A percentile compares a stretch with the other conserved stretches of the same genome.
Conservation (phyloP, 192 early-diverging fungal genomes). For the Dispira simplex region DNA sequence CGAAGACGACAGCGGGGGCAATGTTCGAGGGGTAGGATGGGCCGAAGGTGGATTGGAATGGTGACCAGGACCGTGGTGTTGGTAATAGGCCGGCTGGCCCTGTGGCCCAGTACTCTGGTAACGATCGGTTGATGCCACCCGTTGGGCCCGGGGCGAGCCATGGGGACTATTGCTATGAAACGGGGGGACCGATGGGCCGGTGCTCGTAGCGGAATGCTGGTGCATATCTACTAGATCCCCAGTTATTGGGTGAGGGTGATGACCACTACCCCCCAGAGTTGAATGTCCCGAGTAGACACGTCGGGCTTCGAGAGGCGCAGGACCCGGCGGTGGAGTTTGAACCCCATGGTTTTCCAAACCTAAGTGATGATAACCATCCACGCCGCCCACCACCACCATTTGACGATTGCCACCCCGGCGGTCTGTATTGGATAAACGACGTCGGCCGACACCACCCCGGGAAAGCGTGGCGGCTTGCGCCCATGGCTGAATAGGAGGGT, state of each 20-base stretch:
- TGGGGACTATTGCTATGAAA: background rate
- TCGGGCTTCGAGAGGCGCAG: background rate
- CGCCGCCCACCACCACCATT: background rate
- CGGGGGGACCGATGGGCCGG: background rate
- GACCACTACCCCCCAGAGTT: background rate
- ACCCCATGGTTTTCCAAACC: background rate
- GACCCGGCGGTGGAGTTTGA: background rate
- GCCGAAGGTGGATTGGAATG: background rate
- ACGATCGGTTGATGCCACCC: background rate
- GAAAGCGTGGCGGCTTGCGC: background rate
- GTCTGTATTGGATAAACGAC: background rate
- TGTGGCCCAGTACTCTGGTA: no score
- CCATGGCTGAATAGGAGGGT: background rate
- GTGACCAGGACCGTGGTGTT: background rate
- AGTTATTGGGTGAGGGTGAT: background rate
- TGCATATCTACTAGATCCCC: background rate
- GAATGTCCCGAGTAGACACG: background rate
- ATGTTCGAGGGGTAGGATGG: background rate
- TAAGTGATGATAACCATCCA: background rate
- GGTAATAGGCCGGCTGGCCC: no score
- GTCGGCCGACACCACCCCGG: background rate
- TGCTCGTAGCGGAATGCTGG: background rate
- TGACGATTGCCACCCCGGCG: slow-evolving; percentile 4
- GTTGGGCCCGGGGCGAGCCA: background rate
- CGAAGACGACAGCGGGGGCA: background rate